Evolutionary conservation across 805 yeast species (phyloP), one percentile per base, ranked within the genome.

Genomic region (Lachancea lanzarotensis): DNA sequence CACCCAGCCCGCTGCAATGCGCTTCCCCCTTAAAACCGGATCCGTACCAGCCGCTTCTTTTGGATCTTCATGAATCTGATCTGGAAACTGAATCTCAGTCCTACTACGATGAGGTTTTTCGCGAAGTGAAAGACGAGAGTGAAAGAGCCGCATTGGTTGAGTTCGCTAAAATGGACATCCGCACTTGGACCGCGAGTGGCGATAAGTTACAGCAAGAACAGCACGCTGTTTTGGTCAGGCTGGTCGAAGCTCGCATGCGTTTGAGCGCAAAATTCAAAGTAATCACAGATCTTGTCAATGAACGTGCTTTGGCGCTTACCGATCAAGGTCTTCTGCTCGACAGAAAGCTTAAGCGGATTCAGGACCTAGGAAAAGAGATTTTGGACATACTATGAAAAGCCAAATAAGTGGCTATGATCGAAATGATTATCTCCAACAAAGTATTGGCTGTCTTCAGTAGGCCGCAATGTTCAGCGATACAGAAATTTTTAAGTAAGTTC

Each of bases 291-390:
- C 47, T 67, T 11, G 65, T 73, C 11, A 68, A 70, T 45, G 59
- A 57, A 2, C 55, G 70, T 38, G 70, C 70, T 2, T 50, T 48
- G 9, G 59, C 61, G 10, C 55, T 70, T 32, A 63, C 59, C 33
- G 45, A 51, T 6, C 65, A 62, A 41, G 72, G 67, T 32, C 47
- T 44, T 2, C 50, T 54, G 12, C 42, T 70, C 19, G 66, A 68
- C 48, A 59, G 54, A 15, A 69, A 70, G 50, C 52, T 68, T 43
- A 43, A 43, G 2, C 66, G 65, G 43, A 59, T 75, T 20, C 71
- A 67, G 46, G 63, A 59, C n/a, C 56, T 73, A 27, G 76, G 76
- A 12, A 63, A 62, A 36, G 74, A 71, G 42, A 68, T 68, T 36
- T 56, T 65, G 19, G 52, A 59, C 42, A 57, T 65, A 25, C 55